Evolutionary conservation across 331 rosid genomes (phyloP).

Genomic region (Dryas integrifolia): DNA sequence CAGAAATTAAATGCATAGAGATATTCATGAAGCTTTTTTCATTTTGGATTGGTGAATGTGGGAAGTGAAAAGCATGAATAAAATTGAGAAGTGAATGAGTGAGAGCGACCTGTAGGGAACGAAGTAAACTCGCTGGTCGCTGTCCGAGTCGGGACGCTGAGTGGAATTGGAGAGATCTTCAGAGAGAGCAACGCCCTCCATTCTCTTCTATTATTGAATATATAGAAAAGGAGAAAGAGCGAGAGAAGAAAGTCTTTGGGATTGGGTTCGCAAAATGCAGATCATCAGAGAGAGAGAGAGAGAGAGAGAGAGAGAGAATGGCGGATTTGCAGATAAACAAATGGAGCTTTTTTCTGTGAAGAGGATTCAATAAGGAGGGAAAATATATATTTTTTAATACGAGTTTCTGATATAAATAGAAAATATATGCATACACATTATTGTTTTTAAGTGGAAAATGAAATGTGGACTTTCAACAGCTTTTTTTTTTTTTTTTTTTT

Average conservation of each 20-base stretch:
- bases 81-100: slow-evolving; percentile 23
- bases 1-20: slow-evolving; percentile 20
- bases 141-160: slow-evolving; percentile 44
- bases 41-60: slow-evolving; percentile 17
- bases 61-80: not conserved
- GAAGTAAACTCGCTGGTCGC: slow-evolving; percentile 77
- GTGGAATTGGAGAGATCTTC: slow-evolving; percentile 61
- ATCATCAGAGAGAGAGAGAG: slow-evolving; percentile 31
- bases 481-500: too few relatives aligned
- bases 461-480: not conserved
- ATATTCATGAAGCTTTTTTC: slow-evolving; percentile 7
- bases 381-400: slow-evolving; percentile 14
- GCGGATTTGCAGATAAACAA: slow-evolving; percentile 65
- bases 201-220: slow-evolving; percentile 3
- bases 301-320: slow-evolving; percentile 28
- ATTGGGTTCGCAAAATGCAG: slow-evolving; percentile 23
- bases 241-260: slow-evolving; percentile 11
- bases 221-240: slow-evolving; percentile 11
- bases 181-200: slow-evolving; percentile 53
- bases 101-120: slow-evolving; percentile 93
- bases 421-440: not conserved
- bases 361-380: slow-evolving; percentile 30
- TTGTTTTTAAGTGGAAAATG: not conserved
- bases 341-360: slow-evolving; percentile 47
- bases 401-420: not conserved